phyloP scores from a whole-genome alignment of 2,329 filamentous ascomycete species.

The Sordariomycetes sp. region DNA sequence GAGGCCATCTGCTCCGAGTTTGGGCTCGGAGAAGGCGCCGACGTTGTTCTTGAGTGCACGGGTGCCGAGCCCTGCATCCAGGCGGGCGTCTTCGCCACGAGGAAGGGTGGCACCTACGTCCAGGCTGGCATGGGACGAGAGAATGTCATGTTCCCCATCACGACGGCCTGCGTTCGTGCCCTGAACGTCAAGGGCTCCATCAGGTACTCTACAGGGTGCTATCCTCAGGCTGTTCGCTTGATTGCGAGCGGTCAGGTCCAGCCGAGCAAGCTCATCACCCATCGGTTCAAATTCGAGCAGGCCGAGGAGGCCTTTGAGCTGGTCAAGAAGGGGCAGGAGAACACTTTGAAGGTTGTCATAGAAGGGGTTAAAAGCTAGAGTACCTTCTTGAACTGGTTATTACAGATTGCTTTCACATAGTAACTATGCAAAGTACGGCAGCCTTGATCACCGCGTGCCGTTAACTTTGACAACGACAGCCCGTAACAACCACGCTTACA shows the following conservation, averaged over 20 bases:
- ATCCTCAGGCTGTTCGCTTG: constrained; percentile 37
- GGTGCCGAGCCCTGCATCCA: constrained; percentile 37
- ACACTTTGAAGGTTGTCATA: constrained; percentile 7
- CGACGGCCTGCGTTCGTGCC: constrained; percentile 34
- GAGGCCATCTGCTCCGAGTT: constrained; percentile 26
- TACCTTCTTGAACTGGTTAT: too few relatives aligned
- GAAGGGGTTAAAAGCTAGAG: too few relatives aligned
- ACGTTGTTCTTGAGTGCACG: constrained; percentile 39
- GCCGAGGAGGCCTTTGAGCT: constrained; percentile 34
- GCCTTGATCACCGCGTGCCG: too few relatives aligned
- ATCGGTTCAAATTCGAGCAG: constrained; percentile 28
- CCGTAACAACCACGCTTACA: too few relatives aligned
- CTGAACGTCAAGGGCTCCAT: constrained; percentile 40
- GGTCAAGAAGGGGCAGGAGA: constrained; percentile 10
- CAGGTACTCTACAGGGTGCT: constrained; percentile 39
- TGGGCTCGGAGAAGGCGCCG: constrained; percentile 31
- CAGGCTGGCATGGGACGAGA: constrained; percentile 42
- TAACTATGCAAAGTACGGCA: too few relatives aligned
- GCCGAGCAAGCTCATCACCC: constrained; percentile 22
- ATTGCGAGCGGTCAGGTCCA: constrained; percentile 37
- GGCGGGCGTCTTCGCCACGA: constrained; percentile 30
- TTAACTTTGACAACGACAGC: too few relatives aligned
- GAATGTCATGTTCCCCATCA: constrained; percentile 42
- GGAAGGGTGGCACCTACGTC: constrained; percentile 37
- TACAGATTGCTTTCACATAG: too few relatives aligned